Evolutionary conservation across 2,329 filamentous ascomycete species (phyloP), one percentile per base, ranked within the genome.

Genomic region (Arthrobotrys pseudoclavata): DNA sequence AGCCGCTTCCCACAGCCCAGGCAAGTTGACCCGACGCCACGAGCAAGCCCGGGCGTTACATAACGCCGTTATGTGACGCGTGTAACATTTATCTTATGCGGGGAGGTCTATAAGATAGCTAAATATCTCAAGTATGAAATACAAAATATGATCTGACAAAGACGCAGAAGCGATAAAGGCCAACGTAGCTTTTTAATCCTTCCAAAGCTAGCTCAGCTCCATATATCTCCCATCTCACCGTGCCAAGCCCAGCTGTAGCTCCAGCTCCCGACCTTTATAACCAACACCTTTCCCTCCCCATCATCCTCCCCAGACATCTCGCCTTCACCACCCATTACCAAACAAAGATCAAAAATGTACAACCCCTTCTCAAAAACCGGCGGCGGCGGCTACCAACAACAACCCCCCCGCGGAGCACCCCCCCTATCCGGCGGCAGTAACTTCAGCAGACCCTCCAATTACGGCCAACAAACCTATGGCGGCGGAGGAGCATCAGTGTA

Each of bases 341-440:
- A 20, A 57, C 13, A 37, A 37, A n/a, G 26, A n/a, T 9, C 12
- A n/a, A 24, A 42, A 24, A 60, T 60, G 55, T 60, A 66, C 42
- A 72, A 72, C 52, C 69, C 69, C 10, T 72, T 72, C 52, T 22
- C 18, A 24, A 60, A 60, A 45, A 20, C 34, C 26, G 61, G 61
- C 18, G 69, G 69, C 13, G 45, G 60, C 7, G 55, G 55, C 22
- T 52, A 62, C 13, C 62, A 74, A 42, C 69, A 67, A 40, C 69
- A 67, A 47, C 26, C 69, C 24, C 53, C 61, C n/a, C 34, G 24
- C 13, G 26, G 53, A 47, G n/a, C 37, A 40, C 50, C 5, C 42
- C 53, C n/a, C 34, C 24, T 3, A 24, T 37, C 45, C 31, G 31
- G 53, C 34, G 60, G 31, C 18, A 40, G 71, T 31, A 64, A 64